Conservation (phyloP, 2,329 filamentous ascomycete genomes). For the Stachybotrys chlorohalonatus region DNA sequence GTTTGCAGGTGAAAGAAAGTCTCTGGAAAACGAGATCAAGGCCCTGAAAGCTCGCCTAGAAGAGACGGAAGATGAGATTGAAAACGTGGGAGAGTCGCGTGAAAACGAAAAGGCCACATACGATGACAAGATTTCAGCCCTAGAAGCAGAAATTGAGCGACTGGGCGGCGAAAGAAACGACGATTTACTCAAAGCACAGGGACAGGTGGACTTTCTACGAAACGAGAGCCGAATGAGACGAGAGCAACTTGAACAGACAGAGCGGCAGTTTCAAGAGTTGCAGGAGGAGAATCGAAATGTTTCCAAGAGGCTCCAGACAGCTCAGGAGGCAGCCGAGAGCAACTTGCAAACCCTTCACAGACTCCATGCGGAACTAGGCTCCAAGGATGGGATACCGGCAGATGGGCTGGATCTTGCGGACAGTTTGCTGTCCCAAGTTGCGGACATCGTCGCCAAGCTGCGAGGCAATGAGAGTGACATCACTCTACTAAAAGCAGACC, state of each 20-base stretch:
- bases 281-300: conserved; percentile 45
- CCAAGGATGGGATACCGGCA: conserved; percentile 40
- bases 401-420: conserved; percentile 52
- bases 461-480: conserved; percentile 51
- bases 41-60: conserved; percentile 69
- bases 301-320: conserved; percentile 38
- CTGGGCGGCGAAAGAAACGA: conserved; percentile 38
- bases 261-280: conserved; percentile 45
- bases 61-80: conserved; percentile 86
- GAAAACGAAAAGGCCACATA: conserved; percentile 70
- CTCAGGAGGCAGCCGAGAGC: conserved; percentile 41
- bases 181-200: conserved; percentile 48
- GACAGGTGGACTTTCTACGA: conserved; percentile 53
- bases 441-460: conserved; percentile 50
- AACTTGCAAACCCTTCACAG: conserved; percentile 48
- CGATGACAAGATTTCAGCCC: conserved; percentile 57
- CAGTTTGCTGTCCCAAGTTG: conserved; percentile 46
- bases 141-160: conserved; percentile 64
- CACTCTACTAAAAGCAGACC: conserved; percentile 52
- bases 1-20: conserved; percentile 76
- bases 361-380: conserved; percentile 49
- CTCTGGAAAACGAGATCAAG: conserved; percentile 71
- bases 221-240: conserved; percentile 51
- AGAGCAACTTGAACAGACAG: conserved; percentile 49
- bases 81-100: conserved; percentile 71